Conservation (phyloP, 306 rosid genomes). For the Prunus salicina region DNA sequence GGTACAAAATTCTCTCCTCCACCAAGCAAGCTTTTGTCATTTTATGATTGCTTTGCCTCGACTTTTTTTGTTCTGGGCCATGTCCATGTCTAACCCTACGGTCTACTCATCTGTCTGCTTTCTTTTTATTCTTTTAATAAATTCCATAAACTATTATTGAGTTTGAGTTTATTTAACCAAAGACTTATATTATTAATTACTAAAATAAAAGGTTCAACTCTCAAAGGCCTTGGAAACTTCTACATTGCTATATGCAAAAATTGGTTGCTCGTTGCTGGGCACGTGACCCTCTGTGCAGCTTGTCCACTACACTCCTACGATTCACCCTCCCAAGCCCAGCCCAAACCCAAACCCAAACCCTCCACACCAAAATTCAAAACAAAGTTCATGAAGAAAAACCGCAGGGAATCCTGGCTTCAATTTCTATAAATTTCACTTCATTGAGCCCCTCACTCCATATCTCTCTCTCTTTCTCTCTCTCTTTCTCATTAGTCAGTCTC, state of each 20-base stretch:
- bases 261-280: constrained; percentile 16
- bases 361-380: background rate
- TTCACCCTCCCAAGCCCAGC: background rate
- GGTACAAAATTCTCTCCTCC: constrained; percentile 24
- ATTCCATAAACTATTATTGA: background rate
- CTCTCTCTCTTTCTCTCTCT: too few relatives aligned
- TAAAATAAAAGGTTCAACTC: background rate
- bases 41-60: background rate
- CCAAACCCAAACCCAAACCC: background rate
- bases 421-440: constrained; percentile 34
- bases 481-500: background rate
- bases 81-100: background rate
- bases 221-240: constrained; percentile 38
- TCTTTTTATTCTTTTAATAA: background rate
- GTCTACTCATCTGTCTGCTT: background rate
- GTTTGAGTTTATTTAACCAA: background rate
- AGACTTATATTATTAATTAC: background rate
- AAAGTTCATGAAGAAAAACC: constrained; percentile 9
- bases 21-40: background rate
- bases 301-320: background rate
- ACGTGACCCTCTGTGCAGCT: constrained; percentile 14
- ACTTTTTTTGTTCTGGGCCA: background rate
- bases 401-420: constrained; percentile 28
- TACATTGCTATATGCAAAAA: constrained; percentile 10
- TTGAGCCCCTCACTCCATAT: background rate